Base-by-base conservation (phyloP, 2,329 filamentous ascomycete genomes). In the Zopfia rhizophila region DNA sequence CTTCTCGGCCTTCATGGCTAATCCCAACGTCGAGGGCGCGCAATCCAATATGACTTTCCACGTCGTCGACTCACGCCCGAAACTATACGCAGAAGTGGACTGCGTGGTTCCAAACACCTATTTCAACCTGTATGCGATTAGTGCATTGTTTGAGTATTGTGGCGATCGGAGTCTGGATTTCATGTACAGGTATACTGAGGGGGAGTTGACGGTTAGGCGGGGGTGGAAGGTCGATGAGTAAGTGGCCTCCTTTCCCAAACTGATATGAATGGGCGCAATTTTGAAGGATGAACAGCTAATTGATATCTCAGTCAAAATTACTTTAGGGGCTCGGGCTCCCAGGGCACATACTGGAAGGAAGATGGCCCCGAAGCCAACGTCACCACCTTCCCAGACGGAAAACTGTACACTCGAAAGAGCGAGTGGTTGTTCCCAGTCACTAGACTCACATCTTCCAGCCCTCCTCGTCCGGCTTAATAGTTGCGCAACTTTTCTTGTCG, bases 111-210 rank as follows among this genome's bases (percentile, higher is more conserved):
- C 53, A 11, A 31, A 31, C n/a, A 56, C 53, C 27, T 56, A 48
- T 29, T 56, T 56, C 40, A 41, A 43, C 13, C 43, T 56, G 5
- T 48, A 48, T 21, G 53, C 53, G 17, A 56, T 56, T 35, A 53
- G 36, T 14, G 53, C 49, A 18, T 24, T 56, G 30, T 53, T 27
- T 29, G 53, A 56, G 11, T 30, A 45, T 16, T 56, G 53, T 25
- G 39, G 29, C 11, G 21, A 39, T 7, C 25, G 12, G n/a, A 21
- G 19, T 10, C 7, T 41, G 25, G 51, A 38, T 17, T 40, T 48
- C 11, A 41, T 23, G 5, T 55, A 50, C 40, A 19, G 44, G 14
- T 55, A 35, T 41, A 19, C 21, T 11, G 43, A 48, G 31, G 25
- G 7, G 32, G 33, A 24, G 3, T 29, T 55, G 27, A 38, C 40